Evolutionary conservation across 108 stramenopile species (phyloP), one percentile per base, ranked within the genome.

Genomic region (Bacterosira constricta): DNA sequence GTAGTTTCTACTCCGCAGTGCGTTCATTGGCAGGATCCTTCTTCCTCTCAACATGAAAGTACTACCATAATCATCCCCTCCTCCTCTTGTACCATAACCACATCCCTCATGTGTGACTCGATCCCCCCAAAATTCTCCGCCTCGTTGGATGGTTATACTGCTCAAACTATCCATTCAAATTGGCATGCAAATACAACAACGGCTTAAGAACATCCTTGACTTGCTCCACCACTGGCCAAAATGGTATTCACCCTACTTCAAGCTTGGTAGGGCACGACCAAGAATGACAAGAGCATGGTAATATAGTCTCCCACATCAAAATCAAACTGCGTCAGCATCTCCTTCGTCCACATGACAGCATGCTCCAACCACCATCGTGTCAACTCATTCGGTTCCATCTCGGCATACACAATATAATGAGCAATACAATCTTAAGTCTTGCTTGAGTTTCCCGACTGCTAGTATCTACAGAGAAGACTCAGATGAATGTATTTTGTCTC

Each of bases 151-250:
- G 79, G 79, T 41, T 59, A 65, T 80, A 80, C 35, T 51, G 36
- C 39, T 80, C 46, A 58, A 63, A 80, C 26, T 60, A 38, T 2
- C 79, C 79, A 18, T 66, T 58, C 21, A 46, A 23, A 53, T 89
- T 85, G 49, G 89, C 83, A 70, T 94, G 92, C 25, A 94, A 31
- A 59, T 94, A 94, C 7, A 85, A 51, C 17, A 87, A 71, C 1
- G 92, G 88, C 63, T 71, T 80, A 21, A 52, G 46, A 1, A 80
- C 34, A 23, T 62, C 41, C 30, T 77, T 59, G 29, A 80, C 44
- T 20, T 72, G 62, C 26, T 70, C 81, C 47, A 89, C 44, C 11
- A 75, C 53, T 2, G 80, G 73, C 53, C 76, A 79, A 66, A 91
- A 94, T n/a, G n/a, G 39, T 73, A 73, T 21, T 81, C 75, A 4